Evolutionary conservation across 805 yeast genomes (phyloP), one percentile per base, ranked within the genome.

Genomic region (Candida hispaniensis): DNA sequence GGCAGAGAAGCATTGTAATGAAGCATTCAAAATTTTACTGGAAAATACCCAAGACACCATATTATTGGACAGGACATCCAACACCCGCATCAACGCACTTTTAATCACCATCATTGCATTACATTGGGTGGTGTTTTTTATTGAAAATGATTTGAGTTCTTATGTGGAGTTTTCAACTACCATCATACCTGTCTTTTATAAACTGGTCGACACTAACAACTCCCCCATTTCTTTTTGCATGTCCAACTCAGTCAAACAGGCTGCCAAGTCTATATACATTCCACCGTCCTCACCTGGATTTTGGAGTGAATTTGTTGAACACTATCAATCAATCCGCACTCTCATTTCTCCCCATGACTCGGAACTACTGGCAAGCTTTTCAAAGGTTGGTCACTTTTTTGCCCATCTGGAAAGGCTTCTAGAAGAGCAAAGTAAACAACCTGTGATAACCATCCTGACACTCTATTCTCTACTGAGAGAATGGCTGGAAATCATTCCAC

Each of bases 181-280:
- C 6, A 32, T 50, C 19, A 51, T 48, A 2, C 52, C 54, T 1
- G 48, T 50, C 18, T 38, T 50, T 17, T 49, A 50, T 30, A 40
- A 40, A 19, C 39, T 43, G 10, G 32, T 38, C 26, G 30, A 43
- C 14, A 38, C 45, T 11, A 28, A 44, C 11, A 43, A 46, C 18
- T 44, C 51, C 7, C 45, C 47, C 6, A 44, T 41, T 15, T 44
- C 52, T 10, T 33, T 43, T 4, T 47, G 54, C 30, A 48, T 49
- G 51, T 38, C 44, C 7, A 48, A 47, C 18, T 46, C 51, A n/a
- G 34, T 50, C 4, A 42, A 50, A 34, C 61, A 58, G 39, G 52
- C 55, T 40, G 50, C 55, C 32, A 54, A 52, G 38, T 38, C 55
- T 8, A 51, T 55, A 29, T 54, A 56, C 33, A 48, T 54, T 5